Conservation (phyloP, 441 rosid species). For the Pelargonium cotyledonis region DNA sequence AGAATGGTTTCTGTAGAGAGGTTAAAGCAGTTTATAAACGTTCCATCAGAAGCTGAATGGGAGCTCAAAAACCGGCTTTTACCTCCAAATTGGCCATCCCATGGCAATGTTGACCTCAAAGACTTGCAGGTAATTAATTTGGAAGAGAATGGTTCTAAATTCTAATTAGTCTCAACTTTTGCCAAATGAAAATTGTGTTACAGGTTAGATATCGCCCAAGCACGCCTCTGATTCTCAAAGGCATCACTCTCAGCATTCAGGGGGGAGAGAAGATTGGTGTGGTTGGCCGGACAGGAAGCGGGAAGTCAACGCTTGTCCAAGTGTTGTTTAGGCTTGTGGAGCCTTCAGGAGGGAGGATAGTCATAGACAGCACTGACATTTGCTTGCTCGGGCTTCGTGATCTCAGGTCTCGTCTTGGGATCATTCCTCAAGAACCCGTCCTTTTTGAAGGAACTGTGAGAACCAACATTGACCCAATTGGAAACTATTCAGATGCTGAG, state of each 20-base stretch:
- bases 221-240: constrained; percentile 66
- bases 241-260: constrained; percentile 67
- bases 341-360: constrained; percentile 68
- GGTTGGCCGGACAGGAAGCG: constrained; percentile 94
- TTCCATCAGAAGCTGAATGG: constrained; percentile 84
- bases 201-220: constrained; percentile 68
- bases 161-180: too few relatives aligned
- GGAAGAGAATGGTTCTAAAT: too few relatives aligned
- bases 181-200: constrained; percentile 28
- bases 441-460: constrained; percentile 88
- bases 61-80: constrained; percentile 65
- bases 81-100: constrained; percentile 69
- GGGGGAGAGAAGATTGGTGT: constrained; percentile 93
- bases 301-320: constrained; percentile 81
- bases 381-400: constrained; percentile 80
- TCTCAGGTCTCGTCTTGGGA: constrained; percentile 71
- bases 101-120: constrained; percentile 69
- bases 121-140: constrained; percentile 55
- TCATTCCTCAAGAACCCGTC: constrained; percentile 94
- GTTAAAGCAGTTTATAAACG: constrained; percentile 75
- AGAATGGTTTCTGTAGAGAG: constrained; percentile 88
- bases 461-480: constrained; percentile 76
- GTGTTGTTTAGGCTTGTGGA: constrained; percentile 87
- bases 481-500: constrained; percentile 63
- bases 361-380: constrained; percentile 76